Percentiles rank a stretch among this genome's conserved stretches.
Evolutionary conservation across 805 yeast genomes (phyloP).

Genomic region (Candida broadrunensis): DNA sequence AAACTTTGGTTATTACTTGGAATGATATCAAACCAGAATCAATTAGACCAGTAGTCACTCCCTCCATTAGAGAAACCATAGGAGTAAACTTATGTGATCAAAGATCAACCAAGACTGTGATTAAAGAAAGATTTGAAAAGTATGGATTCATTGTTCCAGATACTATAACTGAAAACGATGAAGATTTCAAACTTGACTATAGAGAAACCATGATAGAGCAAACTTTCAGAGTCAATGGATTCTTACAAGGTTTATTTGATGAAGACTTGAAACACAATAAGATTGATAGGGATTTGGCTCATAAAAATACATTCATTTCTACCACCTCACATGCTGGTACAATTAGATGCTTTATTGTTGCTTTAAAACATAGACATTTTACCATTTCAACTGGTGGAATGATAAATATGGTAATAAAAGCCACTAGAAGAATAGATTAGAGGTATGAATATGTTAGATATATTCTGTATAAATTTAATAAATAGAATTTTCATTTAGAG

Average conservation of each 20-base stretch:
- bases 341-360: conserved; percentile 44
- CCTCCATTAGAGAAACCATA: conserved; percentile 54
- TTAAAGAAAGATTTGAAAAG: conserved; percentile 34
- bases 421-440: conserved; percentile 11
- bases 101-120: conserved; percentile 40
- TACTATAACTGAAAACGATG: conserved; percentile 49
- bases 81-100: conserved; percentile 62
- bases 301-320: conserved; percentile 25
- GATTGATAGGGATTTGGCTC: conserved; percentile 9
- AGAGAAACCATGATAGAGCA: conserved; percentile 49
- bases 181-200: conserved; percentile 38
- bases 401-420: conserved; percentile 57
- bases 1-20: conserved; percentile 55
- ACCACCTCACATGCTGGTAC: conserved; percentile 56
- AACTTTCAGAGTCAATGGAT: conserved; percentile 43
- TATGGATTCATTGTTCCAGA: conserved; percentile 39
- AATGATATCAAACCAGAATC: conserved; percentile 27
- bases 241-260: conserved; percentile 35
- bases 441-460: no score
- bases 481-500: no score
- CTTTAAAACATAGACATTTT: conserved; percentile 51
- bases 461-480: no score
- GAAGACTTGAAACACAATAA: conserved; percentile 10
- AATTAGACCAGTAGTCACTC: conserved; percentile 34
- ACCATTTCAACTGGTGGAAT: conserved; percentile 65